Base-by-base conservation (phyloP, 2,329 filamentous ascomycete genomes). In the Juglanconis oblonga region DNA sequence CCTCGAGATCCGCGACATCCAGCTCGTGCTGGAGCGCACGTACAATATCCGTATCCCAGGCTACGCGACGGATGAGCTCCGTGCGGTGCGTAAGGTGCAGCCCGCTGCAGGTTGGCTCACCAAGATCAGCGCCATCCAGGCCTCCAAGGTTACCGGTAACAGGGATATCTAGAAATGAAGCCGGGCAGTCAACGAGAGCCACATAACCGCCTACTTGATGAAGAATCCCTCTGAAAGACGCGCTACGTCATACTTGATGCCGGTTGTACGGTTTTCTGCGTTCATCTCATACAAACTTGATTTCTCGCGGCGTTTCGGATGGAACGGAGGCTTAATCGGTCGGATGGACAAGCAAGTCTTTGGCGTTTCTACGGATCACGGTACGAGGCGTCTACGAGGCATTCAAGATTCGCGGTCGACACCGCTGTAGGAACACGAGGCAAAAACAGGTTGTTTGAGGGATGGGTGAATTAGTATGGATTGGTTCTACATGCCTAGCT, bases 91-190 rank as follows among this genome's bases (percentile, higher is more conserved):
- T 73, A 97, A 97, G 79, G 89, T 96, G 56, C 90, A 95, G 72
- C 95, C 95, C 2, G 88, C 92, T 24, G 80, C 89, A 14, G 90
- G 87, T 29, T 99, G 95, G 92, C 94, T 95, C 64, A 89, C 90
- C 66, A 99, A 99, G 81, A 96, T 99, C 89, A 94, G 92, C 69
- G 94, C 95, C 31, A 89, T 99, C 14, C 92, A 97, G 76, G 94
- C 93, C 1, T 92, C 92, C 51, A 98, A 98, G 79, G 92, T 88
- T 50, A 88, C 85, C 4, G 82, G 84, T 31, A 85, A 84, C 72
- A 79, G 80, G 52, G 82, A 85, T 68, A 78, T 77, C 67, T 77
- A 72, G 66, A 65, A 14, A 42, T 11, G 24, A 24, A 24, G 24
- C 24, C 24, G 24, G 24, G 24, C 24, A 24, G 24, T 24, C 24